Conservation (phyloP, 305 asterid genomes). For the Solanum chacoense region DNA sequence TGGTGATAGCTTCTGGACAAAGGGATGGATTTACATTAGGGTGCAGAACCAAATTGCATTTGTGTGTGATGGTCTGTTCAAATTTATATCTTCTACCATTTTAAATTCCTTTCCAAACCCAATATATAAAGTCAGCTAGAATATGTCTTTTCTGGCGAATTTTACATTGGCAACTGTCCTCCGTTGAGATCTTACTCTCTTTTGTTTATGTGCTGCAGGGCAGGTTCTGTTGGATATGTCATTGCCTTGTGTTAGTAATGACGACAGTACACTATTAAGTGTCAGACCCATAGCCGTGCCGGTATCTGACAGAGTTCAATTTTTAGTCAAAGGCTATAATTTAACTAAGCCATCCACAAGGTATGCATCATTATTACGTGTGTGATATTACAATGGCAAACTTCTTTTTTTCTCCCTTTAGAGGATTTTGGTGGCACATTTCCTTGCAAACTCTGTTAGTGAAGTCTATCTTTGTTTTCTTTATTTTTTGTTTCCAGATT, state of each 20-base stretch:
- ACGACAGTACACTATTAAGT: constrained; percentile 34
- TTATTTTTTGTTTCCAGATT: constrained; percentile 28
- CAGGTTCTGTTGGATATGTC: constrained; percentile 49
- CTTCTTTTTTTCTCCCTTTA: not conserved
- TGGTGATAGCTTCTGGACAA: constrained; percentile 54
- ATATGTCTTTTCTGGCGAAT: not conserved
- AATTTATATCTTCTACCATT: constrained; percentile 6
- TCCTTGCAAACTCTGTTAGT: constrained; percentile 1
- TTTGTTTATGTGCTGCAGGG: constrained; percentile 39
- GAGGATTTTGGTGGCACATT: not conserved
- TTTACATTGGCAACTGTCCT: not conserved
- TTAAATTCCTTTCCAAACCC: not conserved
- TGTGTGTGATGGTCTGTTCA: constrained; percentile 40
- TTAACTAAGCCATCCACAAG: constrained; percentile 50
- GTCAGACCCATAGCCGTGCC: constrained; percentile 72
- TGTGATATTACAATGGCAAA: not conserved
- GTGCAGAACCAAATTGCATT: constrained; percentile 70
- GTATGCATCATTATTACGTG: constrained; percentile 18
- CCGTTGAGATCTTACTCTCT: not conserved
- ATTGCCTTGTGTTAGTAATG: constrained; percentile 33
- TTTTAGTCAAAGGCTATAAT: constrained; percentile 55
- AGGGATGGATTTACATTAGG: constrained; percentile 67
- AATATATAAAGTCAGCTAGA: not conserved
- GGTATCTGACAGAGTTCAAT: constrained; percentile 46
- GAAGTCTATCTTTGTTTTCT: not conserved